Evolutionary conservation across 2,329 filamentous ascomycete genomes (phyloP).

Genomic region (Aspergillus felis): DNA sequence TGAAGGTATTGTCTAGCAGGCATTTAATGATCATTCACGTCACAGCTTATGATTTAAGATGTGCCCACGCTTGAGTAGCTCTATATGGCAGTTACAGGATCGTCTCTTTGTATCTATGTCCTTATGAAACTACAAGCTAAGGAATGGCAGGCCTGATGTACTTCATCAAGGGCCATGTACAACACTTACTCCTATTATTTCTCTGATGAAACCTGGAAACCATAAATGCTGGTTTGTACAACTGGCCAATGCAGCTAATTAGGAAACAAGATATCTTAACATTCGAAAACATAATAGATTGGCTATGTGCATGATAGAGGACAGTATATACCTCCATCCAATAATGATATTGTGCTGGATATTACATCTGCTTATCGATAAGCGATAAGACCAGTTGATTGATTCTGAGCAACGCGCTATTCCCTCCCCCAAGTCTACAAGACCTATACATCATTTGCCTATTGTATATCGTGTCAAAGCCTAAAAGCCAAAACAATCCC

Average conservation of each 20-base stretch:
- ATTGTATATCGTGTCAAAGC: background rate
- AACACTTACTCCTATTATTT: background rate
- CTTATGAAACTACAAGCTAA: background rate
- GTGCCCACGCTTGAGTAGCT: background rate
- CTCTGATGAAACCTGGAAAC: background rate
- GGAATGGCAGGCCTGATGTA: background rate
- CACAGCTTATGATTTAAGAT: background rate
- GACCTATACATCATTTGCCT: background rate
- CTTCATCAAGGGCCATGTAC: background rate
- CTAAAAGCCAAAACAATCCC: background rate
- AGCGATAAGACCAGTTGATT: background rate
- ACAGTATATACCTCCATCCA: background rate
- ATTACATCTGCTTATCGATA: background rate
- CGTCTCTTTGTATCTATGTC: background rate
- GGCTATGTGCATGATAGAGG: background rate
- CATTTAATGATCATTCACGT: background rate
- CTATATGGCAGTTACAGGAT: background rate
- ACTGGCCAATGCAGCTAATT: background rate
- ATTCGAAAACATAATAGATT: background rate
- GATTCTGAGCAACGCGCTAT: background rate
- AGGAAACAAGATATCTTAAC: background rate
- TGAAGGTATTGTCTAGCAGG: background rate
- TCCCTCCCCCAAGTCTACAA: background rate
- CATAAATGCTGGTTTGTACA: background rate
- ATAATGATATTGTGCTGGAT: background rate